Evolutionary conservation across 768 basidiomycete species (phyloP).

Genomic region (Arthromyces matolae): DNA sequence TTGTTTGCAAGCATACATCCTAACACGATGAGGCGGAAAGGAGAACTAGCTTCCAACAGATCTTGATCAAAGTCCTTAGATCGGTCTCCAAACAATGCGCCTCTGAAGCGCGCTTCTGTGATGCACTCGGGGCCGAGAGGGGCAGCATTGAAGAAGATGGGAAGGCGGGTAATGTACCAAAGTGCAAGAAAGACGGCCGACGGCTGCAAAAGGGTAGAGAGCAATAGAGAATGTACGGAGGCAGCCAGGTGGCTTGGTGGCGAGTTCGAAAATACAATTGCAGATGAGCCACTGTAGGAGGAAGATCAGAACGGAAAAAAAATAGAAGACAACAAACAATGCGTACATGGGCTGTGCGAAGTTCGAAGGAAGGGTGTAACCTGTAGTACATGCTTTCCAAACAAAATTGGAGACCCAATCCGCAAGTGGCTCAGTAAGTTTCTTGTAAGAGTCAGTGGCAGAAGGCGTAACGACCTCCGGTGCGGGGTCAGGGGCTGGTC

Average conservation of each 20-base stretch:
- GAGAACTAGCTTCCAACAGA: constrained; percentile 52
- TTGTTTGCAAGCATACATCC: constrained; percentile 87
- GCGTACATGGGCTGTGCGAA: constrained; percentile 59
- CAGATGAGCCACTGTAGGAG: constrained; percentile 26
- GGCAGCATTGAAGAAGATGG: constrained; percentile 59
- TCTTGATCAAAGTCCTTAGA: constrained; percentile 42
- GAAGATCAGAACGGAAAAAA: constrained; percentile 13
- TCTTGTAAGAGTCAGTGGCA: constrained; percentile 60
- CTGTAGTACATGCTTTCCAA: constrained; percentile 81
- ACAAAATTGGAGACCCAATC: constrained; percentile 78
- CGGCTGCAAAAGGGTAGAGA: constrained; percentile 79
- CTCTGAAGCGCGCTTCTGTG: constrained; percentile 63
- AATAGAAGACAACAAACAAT: no score
- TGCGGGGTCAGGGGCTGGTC: constrained; percentile 35
- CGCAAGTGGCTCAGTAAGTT: constrained; percentile 70
- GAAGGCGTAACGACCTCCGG: constrained; percentile 46
- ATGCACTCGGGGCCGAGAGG: constrained; percentile 47
- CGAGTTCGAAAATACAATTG: constrained; percentile 38
- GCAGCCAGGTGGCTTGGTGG: constrained; percentile 54
- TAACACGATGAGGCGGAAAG: constrained; percentile 72
- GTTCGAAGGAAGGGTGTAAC: constrained; percentile 50
- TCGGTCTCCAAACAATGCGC: constrained; percentile 54
- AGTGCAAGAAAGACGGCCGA: constrained; percentile 74
- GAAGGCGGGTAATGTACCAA: constrained; percentile 80
- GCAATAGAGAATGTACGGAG: constrained; percentile 66